Evolutionary conservation across 2,329 filamentous ascomycete species (phyloP), one percentile per base, ranked within the genome.

Genomic region (Venturia pyrina): DNA sequence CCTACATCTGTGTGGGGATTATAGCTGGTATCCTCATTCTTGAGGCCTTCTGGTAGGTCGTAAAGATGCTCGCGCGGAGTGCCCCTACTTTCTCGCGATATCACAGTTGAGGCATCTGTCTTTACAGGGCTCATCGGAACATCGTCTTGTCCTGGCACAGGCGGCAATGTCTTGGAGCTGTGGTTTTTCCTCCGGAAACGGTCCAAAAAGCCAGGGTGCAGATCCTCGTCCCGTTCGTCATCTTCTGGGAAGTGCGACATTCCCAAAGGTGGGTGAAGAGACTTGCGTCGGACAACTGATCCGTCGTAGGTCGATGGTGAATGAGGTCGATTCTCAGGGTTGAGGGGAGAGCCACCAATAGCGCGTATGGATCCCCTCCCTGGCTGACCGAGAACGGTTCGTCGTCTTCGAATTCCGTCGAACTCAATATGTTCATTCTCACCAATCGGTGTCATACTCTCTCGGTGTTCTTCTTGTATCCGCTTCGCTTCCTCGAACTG

Each of bases 391-490:
- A 83, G 69, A 57, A 86, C 75, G 2, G 85, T 88, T 73, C 81
- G 85, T 64, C 95, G 84, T 71, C 92, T 83, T 71, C 93, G 85
- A 63, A 99, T 78, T 5, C 95, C 95, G 76, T 98, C 95, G 88
- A 92, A 99, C 77, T 98, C 92, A 68, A 91, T 89, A 40, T 86
- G 81, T 32, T 92, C 91, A 69, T 91, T 86, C 73, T 97, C 92
- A 60, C 83, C 85, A 64, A 96, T 89, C 1, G 90, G 85, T 66
- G 87, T 86, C 74, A 96, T 87, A 60, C 87, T 90, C 72, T 97
- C 93, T 70, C 93, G 88, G 67, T 89, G 88, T 66, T 98, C 93
- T 70, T 93, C 88, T 67, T 89, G 87, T 66, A 96, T 81, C 41
- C 90, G 86, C 70, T 85, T 88, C 24, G 89, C 84, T 75, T 98